Evolutionary conservation across 2,329 filamentous ascomycete species (phyloP), one percentile per base, ranked within the genome.

Genomic region (Xylaria sp.): DNA sequence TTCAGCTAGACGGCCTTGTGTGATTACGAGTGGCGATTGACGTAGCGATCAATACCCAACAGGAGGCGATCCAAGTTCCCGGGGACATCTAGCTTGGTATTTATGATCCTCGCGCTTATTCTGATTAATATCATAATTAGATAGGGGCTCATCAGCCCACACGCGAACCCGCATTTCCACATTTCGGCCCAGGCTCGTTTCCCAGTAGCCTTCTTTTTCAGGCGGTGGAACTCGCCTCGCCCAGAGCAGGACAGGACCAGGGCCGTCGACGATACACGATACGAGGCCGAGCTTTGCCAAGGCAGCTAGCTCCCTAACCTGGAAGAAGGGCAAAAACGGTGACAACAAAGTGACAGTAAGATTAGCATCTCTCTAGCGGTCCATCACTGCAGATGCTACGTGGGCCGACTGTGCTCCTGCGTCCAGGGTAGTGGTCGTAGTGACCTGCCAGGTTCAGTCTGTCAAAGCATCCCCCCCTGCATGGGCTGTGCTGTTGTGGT

Each of bases 141-240:
- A 65, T 63, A 64, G 60, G 67, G 67, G 67, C 32, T 60, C 43
- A 48, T 59, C 41, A 53, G 32, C 58, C 61, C 57, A 58, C 60
- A 60, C 53, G 41, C 48, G 48, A 61, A 67, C 56, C 60, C 64
- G 57, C 60, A 64, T 69, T 69, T 69, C 67, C 67, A 69, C 64
- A 67, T 43, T 67, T 52, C 39, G 41, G 34, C 36, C 59, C 20
- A 55, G 60, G 55, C 65, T 15, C 28, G 15, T 41, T 65, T 41
- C 18, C 43, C 43, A 48, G 53, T 48, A 62, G 56, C 63, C 53
- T 63, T 65, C 63, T 68, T 61, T 62, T 48, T 59, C 62, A 62
- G 62, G 66, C 57, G 43, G 59, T 67, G 65, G 60, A 56, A 67
- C 60, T 67, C 55, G 65, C 65, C 65, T 67, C 55, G 46, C 60